These are phyloP conservation scores for Zymoseptoria passerinii DNA, from an alignment of 2,329 filamentous ascomycete species.

Conservation along the genomic window DNA sequence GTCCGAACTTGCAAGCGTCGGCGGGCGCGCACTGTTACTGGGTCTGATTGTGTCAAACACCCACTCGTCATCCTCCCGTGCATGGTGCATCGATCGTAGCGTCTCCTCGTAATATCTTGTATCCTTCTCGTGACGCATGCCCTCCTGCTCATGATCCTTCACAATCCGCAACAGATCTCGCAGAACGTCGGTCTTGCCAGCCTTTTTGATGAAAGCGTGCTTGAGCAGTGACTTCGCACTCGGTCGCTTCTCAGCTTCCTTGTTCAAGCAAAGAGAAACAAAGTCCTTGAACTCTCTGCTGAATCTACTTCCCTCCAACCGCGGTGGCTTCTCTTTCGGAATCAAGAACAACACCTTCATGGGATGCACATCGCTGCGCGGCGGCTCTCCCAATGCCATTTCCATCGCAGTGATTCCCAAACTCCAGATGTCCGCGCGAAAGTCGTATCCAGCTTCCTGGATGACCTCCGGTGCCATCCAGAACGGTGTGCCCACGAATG, in stretches of 20 bases:
- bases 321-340: conserved; percentile 76
- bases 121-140: conserved; percentile 32
- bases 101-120: conserved; percentile 92
- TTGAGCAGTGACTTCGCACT: conserved; percentile 79
- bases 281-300: conserved; percentile 82
- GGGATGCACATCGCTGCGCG: conserved; percentile 73
- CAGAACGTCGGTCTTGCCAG: conserved; percentile 78
- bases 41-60: conserved; percentile 88
- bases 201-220: conserved; percentile 79
- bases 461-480: conserved; percentile 98
- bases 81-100: conserved; percentile 43
- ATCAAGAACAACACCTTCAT: conserved; percentile 94
- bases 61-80: conserved; percentile 74
- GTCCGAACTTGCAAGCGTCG: conserved; percentile 42
- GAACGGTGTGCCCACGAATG: conserved; percentile 93
- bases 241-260: conserved; percentile 77
- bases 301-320: conserved; percentile 61
- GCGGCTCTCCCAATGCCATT: conserved; percentile 81
- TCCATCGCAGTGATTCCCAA: conserved; percentile 88
- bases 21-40: conserved; percentile 49
- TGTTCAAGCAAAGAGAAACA: conserved; percentile 78
- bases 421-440: conserved; percentile 91
- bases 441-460: conserved; percentile 74
- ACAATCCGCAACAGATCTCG: conserved; percentile 80
- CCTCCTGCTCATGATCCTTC: conserved; percentile 65